phyloP scores from a whole-genome alignment of 1,284 basidiomycete species.

The Lentinula novae-zelandiae region DNA sequence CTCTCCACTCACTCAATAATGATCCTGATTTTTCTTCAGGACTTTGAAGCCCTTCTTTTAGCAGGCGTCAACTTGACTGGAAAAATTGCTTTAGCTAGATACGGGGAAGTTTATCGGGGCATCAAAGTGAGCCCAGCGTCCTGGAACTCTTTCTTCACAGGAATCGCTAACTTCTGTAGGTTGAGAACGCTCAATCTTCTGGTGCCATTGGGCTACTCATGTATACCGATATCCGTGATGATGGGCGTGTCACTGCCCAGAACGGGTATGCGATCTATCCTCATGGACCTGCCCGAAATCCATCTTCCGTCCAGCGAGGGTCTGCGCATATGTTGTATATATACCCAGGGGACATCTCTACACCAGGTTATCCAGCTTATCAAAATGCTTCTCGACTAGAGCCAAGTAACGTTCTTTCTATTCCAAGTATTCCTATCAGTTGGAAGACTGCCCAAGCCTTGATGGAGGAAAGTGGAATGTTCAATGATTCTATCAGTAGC shows the following conservation, averaged over 20 bases:
- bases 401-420: constrained; percentile 70
- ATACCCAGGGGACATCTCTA: constrained; percentile 88
- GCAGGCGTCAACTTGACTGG: constrained; percentile 72
- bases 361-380: constrained; percentile 87
- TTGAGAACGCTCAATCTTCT: constrained; percentile 62
- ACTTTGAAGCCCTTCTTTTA: constrained; percentile 63
- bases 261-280: constrained; percentile 83
- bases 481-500: constrained; percentile 47
- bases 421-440: constrained; percentile 79
- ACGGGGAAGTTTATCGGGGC: constrained; percentile 81
- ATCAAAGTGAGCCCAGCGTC: constrained; percentile 51
- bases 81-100: constrained; percentile 80
- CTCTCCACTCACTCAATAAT: neutral
- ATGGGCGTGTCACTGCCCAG: constrained; percentile 75
- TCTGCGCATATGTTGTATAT: constrained; percentile 81
- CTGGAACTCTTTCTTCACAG: neutral
- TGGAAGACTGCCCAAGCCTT: constrained; percentile 66
- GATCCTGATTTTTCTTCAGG: constrained; percentile 30
- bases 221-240: constrained; percentile 87
- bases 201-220: constrained; percentile 78
- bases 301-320: constrained; percentile 82
- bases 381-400: constrained; percentile 72
- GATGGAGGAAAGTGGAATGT: constrained; percentile 50
- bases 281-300: constrained; percentile 84
- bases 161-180: constrained; percentile 31